Evolutionary conservation across 179 eudicot species (phyloP), one percentile per base, ranked within the genome.

Genomic region (Pouteria campechiana): DNA sequence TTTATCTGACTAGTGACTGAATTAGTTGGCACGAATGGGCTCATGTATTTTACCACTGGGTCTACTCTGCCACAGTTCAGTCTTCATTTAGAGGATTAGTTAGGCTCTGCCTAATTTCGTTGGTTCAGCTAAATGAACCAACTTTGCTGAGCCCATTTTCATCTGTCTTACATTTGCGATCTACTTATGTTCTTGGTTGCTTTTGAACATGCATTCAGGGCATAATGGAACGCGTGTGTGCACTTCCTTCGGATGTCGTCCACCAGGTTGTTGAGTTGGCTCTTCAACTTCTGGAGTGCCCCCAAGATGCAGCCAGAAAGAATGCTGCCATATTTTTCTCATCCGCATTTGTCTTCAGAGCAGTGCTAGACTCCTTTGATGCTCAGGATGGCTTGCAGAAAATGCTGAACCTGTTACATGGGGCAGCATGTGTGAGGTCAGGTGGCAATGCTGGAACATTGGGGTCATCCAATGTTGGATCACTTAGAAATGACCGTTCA

Each of bases 181-280:
- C 14, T 20, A 20, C 14, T 33, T 2, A 17, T 21, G 43, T 31
- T 17, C 34, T 52, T 15, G 27, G 8, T 38, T 67, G 33, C 25
- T 25, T 5, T 47, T 32, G 12, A 24, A 16, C 31, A 17, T 38
- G 25, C 21, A 67, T 65, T 32, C 63, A 92, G 99, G 99, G 82
- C 16, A 74, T 87, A 33, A 92, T 92, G 99, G 99, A 87, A 50
- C 92, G 82, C 49, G 85, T 87, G 24, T 87, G 99, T 62, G 87
- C 92, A 21, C 93, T 83, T 52, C 83, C 99, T 52, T 66, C 92
- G 27, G 76, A 77, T 47, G 51, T 78, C 37, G 73, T 87, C 44
- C 55, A 65, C 36, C 80, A 75, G 67, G 53, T 92, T 61, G 90
- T 92, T 56, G 77, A 75, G 63, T 64, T 87, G 70, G 88, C 76